Base-by-base conservation (phyloP, 169 alveolate species). In the Cryptosporidium baileyi region DNA sequence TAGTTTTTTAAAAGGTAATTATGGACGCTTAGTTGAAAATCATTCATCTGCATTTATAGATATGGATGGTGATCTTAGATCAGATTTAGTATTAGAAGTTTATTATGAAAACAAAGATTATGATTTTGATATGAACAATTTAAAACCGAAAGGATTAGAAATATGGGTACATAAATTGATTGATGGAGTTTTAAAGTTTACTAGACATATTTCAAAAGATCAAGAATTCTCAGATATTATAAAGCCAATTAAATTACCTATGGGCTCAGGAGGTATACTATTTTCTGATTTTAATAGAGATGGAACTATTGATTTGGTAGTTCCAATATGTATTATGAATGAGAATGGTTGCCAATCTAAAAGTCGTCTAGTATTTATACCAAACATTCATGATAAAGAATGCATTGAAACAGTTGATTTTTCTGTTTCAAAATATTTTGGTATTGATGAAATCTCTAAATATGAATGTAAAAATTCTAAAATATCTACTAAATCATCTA, bases 31-130 rank as follows among this genome's bases (percentile, higher is more conserved):
- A 93, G 34, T 57, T 74, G 57, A 51, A 32, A 36, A 40, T 4
- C 95, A 93, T 80, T 92, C 95, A 9, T 90, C 92, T 17, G 94
- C 95, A 15, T 90, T 93, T 57, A 94, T 93, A 45, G 96, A 93
- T 80, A 89, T 93, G 67, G 90, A 93, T 61, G 96, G 96, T 7
- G 96, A 93, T 67, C 92, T 95, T 62, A 92, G 95, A 60, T 81
- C 96, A 1, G 96, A 93, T 79, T 80, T 93, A 52, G 94, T 93
- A 1, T 92, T 93, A 41, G 90, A 90, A 34, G 89, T 91, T 9
- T 65, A 89, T 45, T 45, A 89, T 74, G 89, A 81, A 44, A 47
- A 67, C 6, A 40, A 67, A 34, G 22, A 44, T 45, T 17, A 17
- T 40, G 60, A 24, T 17, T 17, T 43, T 65, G 36, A 6, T 8